Percentiles rank a stretch among this genome's conserved stretches.
phyloP scores from a whole-genome alignment of 345 rosid species.

The Linum usitatissimum region DNA sequence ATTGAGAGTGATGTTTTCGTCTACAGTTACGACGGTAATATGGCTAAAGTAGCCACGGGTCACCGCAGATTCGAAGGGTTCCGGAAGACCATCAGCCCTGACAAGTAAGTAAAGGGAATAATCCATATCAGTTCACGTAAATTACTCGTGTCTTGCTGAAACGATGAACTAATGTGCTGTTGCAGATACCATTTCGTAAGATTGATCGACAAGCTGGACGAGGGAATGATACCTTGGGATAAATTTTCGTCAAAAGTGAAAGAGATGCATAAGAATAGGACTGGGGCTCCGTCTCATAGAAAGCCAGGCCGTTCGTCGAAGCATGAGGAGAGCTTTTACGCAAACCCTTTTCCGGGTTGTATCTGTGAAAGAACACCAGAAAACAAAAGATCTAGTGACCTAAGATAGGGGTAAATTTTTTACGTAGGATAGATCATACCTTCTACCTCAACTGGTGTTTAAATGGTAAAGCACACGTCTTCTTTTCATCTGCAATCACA shows the following conservation, averaged over 20 bases:
- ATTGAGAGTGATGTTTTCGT: constrained; percentile 52
- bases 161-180: background rate
- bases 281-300: constrained; percentile 44
- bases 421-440: background rate
- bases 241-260: constrained; percentile 32
- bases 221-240: constrained; percentile 37
- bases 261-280: constrained; percentile 36
- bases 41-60: constrained; percentile 74
- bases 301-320: constrained; percentile 25
- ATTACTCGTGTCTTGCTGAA: background rate
- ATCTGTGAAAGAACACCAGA: constrained; percentile 34
- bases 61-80: constrained; percentile 63
- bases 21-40: constrained; percentile 62
- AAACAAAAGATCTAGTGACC: background rate
- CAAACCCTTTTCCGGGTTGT: constrained; percentile 69
- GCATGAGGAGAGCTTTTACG: constrained; percentile 54
- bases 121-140: background rate
- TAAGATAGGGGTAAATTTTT: background rate
- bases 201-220: constrained; percentile 45
- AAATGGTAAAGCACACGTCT: too few relatives aligned
- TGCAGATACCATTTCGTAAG: constrained; percentile 45
- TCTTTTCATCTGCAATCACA: too few relatives aligned
- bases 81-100: constrained; percentile 55
- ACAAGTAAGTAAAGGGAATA: constrained; percentile 30
- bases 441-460: too few relatives aligned